Evolutionary conservation across 2,329 filamentous ascomycete species (phyloP), one percentile per base, ranked within the genome.

Genomic region (Lomentospora prolificans): DNA sequence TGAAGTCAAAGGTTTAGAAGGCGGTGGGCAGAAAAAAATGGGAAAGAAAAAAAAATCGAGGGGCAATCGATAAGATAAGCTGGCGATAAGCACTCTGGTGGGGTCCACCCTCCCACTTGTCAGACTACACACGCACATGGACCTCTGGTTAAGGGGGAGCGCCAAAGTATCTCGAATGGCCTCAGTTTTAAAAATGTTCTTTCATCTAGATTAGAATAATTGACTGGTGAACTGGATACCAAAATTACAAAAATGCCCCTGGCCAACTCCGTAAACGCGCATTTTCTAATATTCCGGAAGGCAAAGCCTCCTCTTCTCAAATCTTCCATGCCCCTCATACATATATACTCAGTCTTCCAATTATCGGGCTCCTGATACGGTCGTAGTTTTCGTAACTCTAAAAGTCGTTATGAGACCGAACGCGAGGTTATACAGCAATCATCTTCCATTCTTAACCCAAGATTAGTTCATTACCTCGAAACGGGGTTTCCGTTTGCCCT

Each of bases 21-120:
- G 48, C n/a, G 44, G 51, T 50, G n/a, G 41, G 14, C 31, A 28
- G 12, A 39, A 22, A 52, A 27, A 27, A 30, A 19, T 24, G 30
- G 36, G 3, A 28, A 46, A 52, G 44, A 55, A 24, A 50, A 57
- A 55, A 51, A 50, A 41, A 24, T 54, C 33, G 51, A 54, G 51
- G 51, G 36, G 51, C 51, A 3, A 52, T 27, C 44, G 53, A 53
- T 55, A 57, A 56, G 55, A 59, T 55, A 59, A 56, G 48, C 50
- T 31, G 52, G 50, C 50, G 54, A 44, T 55, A 50, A 46, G 53
- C 48, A 56, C 50, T 28, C 53, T 56, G 51, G 22, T 14, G 46
- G 28, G 54, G 36, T n/a, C n/a, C 53, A 58, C 12, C 30, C 6
- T 33, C 12, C 12, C n/a, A n/a, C n/a, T n/a, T n/a, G n/a, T n/a